Conservation (phyloP, 176 grass and related monocot genomes). For the Ensete glaucum region DNA sequence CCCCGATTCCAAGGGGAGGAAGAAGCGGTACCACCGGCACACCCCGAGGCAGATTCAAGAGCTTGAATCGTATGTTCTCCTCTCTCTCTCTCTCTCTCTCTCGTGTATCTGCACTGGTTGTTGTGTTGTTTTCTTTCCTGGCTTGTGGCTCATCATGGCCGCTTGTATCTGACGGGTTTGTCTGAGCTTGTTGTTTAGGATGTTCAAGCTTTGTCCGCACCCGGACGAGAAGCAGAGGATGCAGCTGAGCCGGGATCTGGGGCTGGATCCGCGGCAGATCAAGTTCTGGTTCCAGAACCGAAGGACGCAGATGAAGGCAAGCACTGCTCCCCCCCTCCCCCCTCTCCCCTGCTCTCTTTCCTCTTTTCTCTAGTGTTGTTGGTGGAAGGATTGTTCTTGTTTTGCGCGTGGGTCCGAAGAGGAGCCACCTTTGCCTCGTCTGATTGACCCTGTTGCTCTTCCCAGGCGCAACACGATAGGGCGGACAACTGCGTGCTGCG, state of each 20-base stretch:
- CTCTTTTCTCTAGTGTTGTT: constrained; percentile 1
- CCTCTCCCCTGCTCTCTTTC: too few species aligned
- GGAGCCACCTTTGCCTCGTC: background rate
- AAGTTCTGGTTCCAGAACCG: constrained; percentile 99
- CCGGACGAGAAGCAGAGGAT: constrained; percentile 94
- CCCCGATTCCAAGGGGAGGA: constrained; percentile 51
- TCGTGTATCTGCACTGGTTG: background rate
- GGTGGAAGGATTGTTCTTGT: constrained; percentile 15
- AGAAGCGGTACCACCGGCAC: constrained; percentile 94
- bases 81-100: background rate
- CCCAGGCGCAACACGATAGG: constrained; percentile 81
- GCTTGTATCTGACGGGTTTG: background rate
- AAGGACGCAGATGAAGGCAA: constrained; percentile 97
- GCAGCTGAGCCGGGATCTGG: constrained; percentile 73
- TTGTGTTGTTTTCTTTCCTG: background rate
- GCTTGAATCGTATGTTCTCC: constrained; percentile 61
- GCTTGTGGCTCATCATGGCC: background rate
- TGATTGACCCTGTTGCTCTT: background rate
- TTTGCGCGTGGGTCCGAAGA: constrained; percentile 12
- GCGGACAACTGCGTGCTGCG: constrained; percentile 82
- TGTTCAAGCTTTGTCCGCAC: constrained; percentile 96
- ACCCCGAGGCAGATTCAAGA: constrained; percentile 96
- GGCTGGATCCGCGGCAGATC: constrained; percentile 85
- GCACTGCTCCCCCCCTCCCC: background rate
- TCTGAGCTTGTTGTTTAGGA: constrained; percentile 28